Conservation (phyloP, 352 stramenopile genomes). For the Thalassiosira exigua region DNA sequence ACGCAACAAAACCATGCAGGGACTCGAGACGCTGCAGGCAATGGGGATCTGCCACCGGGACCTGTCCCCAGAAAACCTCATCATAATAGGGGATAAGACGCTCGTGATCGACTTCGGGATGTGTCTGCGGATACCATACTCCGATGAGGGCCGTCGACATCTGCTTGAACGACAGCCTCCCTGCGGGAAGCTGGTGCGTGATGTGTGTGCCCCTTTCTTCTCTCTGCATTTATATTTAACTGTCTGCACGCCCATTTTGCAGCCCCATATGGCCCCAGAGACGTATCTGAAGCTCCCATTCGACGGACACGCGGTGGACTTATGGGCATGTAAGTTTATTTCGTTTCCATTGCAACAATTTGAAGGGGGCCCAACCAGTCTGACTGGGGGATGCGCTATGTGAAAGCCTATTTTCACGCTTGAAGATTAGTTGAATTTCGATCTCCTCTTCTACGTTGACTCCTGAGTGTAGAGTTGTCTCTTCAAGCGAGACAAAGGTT, state of each 20-base stretch:
- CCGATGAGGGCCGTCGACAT: slow-evolving; percentile 32
- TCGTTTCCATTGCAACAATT: slow-evolving; percentile 1
- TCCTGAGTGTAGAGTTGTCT: no score
- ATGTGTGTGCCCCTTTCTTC: no score
- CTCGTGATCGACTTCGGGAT: slow-evolving; percentile 88
- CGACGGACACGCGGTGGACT: slow-evolving; percentile 49
- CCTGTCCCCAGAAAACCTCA: slow-evolving; percentile 81
- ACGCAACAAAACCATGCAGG: slow-evolving; percentile 1
- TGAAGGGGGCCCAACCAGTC: no score
- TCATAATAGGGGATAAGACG: slow-evolving; percentile 63
- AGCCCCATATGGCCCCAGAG: slow-evolving; percentile 54
- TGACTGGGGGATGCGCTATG: no score
- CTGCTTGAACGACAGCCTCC: slow-evolving; percentile 16
- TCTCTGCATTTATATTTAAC: no score
- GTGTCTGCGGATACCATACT: slow-evolving; percentile 81
- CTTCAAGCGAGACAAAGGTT: no score
- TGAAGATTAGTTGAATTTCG: no score
- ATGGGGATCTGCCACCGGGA: slow-evolving; percentile 73
- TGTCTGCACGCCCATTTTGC: neutral
- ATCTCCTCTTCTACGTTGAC: no score
- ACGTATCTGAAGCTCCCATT: slow-evolving; percentile 33
- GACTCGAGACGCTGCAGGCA: slow-evolving; percentile 57
- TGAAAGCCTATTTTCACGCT: no score
- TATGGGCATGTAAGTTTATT: slow-evolving; percentile 28
- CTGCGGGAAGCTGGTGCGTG: slow-evolving; percentile 39